Percentiles rank a stretch among this genome's conserved stretches.
Evolutionary conservation across 148 eudicot species (phyloP).

Genomic region (Silene uniflora): DNA sequence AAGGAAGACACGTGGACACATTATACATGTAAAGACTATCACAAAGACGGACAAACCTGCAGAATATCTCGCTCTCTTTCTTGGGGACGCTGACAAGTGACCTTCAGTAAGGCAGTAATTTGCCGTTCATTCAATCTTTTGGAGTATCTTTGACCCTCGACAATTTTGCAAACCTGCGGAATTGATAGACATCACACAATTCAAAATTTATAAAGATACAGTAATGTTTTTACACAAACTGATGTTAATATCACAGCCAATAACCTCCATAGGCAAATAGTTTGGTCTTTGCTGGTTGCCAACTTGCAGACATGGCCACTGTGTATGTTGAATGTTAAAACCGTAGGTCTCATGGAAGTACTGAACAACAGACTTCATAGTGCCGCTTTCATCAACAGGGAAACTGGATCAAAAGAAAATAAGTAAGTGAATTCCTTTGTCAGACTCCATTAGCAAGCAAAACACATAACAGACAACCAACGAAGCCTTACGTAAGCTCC

Average conservation of each 20-base stretch:
- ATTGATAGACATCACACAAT: constrained; percentile 10
- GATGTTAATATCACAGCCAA: background rate
- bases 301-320: constrained; percentile 86
- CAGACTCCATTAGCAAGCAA: background rate
- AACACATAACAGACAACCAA: background rate
- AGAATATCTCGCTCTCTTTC: constrained; percentile 67
- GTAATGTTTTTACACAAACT: background rate
- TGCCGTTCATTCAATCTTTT: constrained; percentile 77
- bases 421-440: constrained; percentile 5
- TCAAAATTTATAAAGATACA: too few relatives aligned
- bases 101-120: constrained; percentile 74
- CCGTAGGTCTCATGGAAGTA: constrained; percentile 78
- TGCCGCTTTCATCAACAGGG: constrained; percentile 75
- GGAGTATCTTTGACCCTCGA: constrained; percentile 81
- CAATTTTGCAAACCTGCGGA: constrained; percentile 76
- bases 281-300: constrained; percentile 75
- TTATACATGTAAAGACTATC: background rate
- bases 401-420: constrained; percentile 34
- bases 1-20: background rate
- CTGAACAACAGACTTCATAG: constrained; percentile 77
- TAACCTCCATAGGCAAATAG: constrained; percentile 91
- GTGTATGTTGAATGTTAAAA: constrained; percentile 60
- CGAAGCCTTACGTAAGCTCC: constrained; percentile 56
- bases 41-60: constrained; percentile 41
- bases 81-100: constrained; percentile 82